phyloP scores from a whole-genome alignment of 257 asterid species.

The Buddleja alternifolia region DNA sequence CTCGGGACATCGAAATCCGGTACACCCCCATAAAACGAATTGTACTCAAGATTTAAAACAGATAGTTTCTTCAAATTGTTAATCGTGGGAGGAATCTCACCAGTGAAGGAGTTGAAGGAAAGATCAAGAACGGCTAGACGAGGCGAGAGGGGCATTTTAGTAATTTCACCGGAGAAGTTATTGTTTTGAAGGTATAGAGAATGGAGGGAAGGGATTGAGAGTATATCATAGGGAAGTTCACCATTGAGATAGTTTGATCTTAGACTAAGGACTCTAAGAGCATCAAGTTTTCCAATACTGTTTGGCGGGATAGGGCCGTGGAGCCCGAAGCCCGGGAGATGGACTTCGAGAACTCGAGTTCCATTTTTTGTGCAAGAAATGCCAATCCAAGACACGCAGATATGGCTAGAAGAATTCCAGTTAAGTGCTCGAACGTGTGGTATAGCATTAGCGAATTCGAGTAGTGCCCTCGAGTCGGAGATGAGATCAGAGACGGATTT shows the following conservation, averaged over 20 bases:
- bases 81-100: conserved; percentile 56
- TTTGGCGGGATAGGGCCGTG: conserved; percentile 67
- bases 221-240: conserved; percentile 65
- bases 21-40: conserved; percentile 57
- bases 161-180: conserved; percentile 74
- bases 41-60: conserved; percentile 65
- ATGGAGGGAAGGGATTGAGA: conserved; percentile 65
- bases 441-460: conserved; percentile 60
- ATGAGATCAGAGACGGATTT: conserved; percentile 47
- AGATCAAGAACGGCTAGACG: conserved; percentile 63
- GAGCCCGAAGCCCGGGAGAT: conserved; percentile 83
- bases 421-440: conserved; percentile 72
- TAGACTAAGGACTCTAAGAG: conserved; percentile 73
- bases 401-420: conserved; percentile 52
- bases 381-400: conserved; percentile 85
- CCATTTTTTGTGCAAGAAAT: conserved; percentile 59
- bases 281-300: conserved; percentile 63
- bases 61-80: conserved; percentile 48
- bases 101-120: conserved; percentile 69
- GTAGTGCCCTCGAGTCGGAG: conserved; percentile 70
- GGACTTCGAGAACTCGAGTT: conserved; percentile 65
- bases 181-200: conserved; percentile 72
- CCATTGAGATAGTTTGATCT: conserved; percentile 72
- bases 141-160: conserved; percentile 47
- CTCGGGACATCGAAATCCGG: conserved; percentile 59